Evolutionary conservation across 129 eudicot species (phyloP).

Genomic region (Daucus carota): DNA sequence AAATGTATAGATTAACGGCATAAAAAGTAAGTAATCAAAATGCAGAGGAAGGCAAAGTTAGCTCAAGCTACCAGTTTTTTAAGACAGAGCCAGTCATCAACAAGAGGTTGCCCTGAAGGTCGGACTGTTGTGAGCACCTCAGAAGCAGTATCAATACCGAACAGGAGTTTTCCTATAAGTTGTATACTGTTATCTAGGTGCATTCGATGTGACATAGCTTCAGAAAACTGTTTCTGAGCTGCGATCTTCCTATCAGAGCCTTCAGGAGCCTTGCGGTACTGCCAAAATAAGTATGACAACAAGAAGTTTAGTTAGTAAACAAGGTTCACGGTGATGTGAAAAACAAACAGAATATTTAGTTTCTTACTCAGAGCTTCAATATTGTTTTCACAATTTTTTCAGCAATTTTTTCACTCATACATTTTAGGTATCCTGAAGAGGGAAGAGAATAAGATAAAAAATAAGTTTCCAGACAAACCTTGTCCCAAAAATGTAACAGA

Average conservation of each 20-base stretch:
- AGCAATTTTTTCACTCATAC: background rate
- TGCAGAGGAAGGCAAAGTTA: background rate
- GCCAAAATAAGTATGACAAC: background rate
- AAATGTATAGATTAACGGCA: background rate
- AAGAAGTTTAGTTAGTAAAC: background rate
- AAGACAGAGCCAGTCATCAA: conserved; percentile 88
- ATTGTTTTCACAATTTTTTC: background rate
- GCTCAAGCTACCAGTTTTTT: conserved; percentile 51
- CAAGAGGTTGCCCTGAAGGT: conserved; percentile 74
- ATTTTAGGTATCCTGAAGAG: background rate
- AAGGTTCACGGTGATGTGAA: background rate
- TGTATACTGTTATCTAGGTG: conserved; percentile 67
- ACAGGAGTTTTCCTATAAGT: conserved; percentile 65
- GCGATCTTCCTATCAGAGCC: conserved; percentile 61
- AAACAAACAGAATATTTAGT: background rate
- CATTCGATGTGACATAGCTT: conserved; percentile 83
- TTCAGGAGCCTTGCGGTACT: conserved; percentile 91
- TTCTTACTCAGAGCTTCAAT: background rate
- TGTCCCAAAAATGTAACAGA: conserved; percentile 79
- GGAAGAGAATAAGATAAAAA: background rate
- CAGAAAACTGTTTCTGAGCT: conserved; percentile 71
- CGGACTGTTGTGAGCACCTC: conserved; percentile 49
- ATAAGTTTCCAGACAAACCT: conserved; percentile 35
- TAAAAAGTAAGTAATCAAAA: background rate
- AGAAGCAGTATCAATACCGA: conserved; percentile 57